These are phyloP conservation scores for Claviceps maximensis DNA, from an alignment of 2,329 filamentous ascomycete species.

Conservation along the genomic window DNA sequence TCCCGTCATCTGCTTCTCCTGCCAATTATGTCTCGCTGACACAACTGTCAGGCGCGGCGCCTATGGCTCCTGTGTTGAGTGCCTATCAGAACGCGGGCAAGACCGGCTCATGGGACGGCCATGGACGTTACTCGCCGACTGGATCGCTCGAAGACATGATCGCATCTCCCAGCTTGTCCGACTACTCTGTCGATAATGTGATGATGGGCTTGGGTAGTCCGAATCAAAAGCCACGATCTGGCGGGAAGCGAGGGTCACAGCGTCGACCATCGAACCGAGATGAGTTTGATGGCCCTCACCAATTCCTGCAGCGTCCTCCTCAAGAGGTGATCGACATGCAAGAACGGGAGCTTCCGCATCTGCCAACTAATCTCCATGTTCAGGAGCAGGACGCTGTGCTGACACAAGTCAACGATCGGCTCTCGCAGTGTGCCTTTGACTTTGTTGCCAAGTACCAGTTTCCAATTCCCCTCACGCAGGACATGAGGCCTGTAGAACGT, in stretches of 20 bases:
- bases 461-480: constrained; percentile 69
- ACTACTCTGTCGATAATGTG: constrained; percentile 43
- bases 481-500: constrained; percentile 64
- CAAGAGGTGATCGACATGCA: constrained; percentile 60
- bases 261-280: constrained; percentile 68
- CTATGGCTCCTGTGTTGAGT: constrained; percentile 15
- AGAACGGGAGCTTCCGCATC: constrained; percentile 66
- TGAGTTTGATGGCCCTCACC: constrained; percentile 80
- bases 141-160: constrained; percentile 47
- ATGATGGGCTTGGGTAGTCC: constrained; percentile 26
- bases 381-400: constrained; percentile 77
- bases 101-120: constrained; percentile 20
- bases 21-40: constrained; percentile 28
- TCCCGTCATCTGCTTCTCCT: constrained; percentile 24
- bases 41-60: constrained; percentile 26
- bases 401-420: constrained; percentile 66
- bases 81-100: constrained; percentile 26
- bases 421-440: constrained; percentile 78
- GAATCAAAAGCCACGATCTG: constrained; percentile 30
- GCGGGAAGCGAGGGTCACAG: constrained; percentile 40
- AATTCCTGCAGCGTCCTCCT: constrained; percentile 62
- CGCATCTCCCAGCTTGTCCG: constrained; percentile 45
- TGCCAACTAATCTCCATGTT: constrained; percentile 69
- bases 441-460: constrained; percentile 89
- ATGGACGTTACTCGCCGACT: constrained; percentile 40